These are phyloP conservation scores for Penicillium capsulatum DNA, from an alignment of 2,329 filamentous ascomycete species.

Conservation along the genomic window DNA sequence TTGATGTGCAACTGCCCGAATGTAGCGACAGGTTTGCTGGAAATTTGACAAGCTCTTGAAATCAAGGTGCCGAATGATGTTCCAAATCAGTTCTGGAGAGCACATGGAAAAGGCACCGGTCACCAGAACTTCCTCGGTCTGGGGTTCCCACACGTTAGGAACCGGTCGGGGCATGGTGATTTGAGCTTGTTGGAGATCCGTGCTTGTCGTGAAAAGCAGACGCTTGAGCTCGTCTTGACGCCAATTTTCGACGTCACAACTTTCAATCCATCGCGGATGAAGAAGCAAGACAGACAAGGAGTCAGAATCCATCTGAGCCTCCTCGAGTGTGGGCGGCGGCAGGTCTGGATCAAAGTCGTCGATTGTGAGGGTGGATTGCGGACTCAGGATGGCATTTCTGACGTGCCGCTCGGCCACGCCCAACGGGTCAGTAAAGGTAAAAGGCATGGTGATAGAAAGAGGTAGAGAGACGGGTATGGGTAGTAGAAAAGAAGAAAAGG, in stretches of 20 bases:
- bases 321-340: not conserved
- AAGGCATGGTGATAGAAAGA: no score
- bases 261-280: no score
- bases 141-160: not conserved
- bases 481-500: no score
- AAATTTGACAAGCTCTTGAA: not conserved
- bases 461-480: no score
- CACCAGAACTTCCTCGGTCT: not conserved
- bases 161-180: not conserved
- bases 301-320: not conserved
- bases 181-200: not conserved
- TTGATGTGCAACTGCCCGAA: not conserved
- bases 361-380: no score
- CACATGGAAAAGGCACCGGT: not conserved
- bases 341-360: not conserved
- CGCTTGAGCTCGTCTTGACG: no score
- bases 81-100: conserved; percentile 3
- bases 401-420: no score
- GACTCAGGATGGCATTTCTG: no score
- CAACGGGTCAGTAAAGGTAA: no score
- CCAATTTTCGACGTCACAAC: no score
- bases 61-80: conserved; percentile 5
- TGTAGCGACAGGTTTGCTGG: conserved; percentile 1
- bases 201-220: no score
- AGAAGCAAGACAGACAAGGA: not conserved